Conservation (phyloP, 257 asterid species). For the Scutellaria baicalensis region DNA sequence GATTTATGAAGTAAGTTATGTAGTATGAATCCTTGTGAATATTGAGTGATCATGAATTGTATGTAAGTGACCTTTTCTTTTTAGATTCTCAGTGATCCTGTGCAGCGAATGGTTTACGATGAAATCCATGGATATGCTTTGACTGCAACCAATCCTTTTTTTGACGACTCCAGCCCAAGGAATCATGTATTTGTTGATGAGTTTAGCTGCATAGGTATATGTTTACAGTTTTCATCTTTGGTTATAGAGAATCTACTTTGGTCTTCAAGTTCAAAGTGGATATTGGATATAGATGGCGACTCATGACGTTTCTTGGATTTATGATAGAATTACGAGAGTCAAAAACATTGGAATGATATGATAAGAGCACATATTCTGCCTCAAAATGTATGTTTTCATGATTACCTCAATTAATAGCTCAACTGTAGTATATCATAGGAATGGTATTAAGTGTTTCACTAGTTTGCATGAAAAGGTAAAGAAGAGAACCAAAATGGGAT, state of each 20-base stretch:
- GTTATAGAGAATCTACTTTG: not conserved
- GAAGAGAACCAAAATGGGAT: slow-evolving; percentile 1
- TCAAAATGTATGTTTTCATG: not conserved
- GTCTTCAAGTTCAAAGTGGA: slow-evolving; percentile 3
- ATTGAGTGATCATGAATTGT: not conserved
- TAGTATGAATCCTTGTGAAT: not conserved
- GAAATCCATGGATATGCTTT: slow-evolving; percentile 92
- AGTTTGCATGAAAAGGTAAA: not conserved
- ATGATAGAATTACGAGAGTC: not conserved
- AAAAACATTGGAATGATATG: not conserved
- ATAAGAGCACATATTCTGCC: not conserved
- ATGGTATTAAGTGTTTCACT: not conserved
- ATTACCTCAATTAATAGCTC: not conserved
- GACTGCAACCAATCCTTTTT: slow-evolving; percentile 82
- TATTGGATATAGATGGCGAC: not conserved
- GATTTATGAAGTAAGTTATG: slow-evolving; percentile 66
- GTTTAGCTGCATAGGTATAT: slow-evolving; percentile 97
- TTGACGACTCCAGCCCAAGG: slow-evolving; percentile 62
- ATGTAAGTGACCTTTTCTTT: slow-evolving; percentile 17
- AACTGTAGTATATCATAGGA: not conserved
- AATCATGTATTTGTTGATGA: slow-evolving; percentile 97
- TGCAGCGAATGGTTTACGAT: slow-evolving; percentile 88
- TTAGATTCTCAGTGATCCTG: slow-evolving; percentile 96
- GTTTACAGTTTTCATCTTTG: not conserved
- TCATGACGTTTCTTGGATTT: not conserved